Base-by-base conservation (phyloP, 1,139 yeast species). In the Taphrina confusa region DNA sequence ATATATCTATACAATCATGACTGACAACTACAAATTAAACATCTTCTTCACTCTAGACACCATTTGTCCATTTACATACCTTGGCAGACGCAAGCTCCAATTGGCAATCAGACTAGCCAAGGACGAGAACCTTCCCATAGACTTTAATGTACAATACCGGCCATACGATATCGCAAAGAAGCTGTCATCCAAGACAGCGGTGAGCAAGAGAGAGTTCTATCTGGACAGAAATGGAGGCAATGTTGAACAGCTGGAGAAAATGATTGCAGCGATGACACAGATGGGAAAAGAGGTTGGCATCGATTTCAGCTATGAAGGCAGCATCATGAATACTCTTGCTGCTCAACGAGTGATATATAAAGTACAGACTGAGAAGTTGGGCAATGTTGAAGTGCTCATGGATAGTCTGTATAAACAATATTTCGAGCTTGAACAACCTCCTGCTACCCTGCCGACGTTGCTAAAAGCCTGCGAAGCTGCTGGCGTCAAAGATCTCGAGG, bases 11-110 rank as follows among this genome's bases (percentile, higher is more conserved):
- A n/a, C n/a, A n/a, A n/a, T n/a, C n/a, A 37, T 37, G 42, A n/a
- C 42, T 1, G 42, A 37, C 2, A 3, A 3, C 1, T 37, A 45
- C 23, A 28, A 45, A 37, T 16, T 83, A 70, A 92, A 85, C n/a
- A 76, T 75, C 70, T 85, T 85, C 68, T 52, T 52, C 39, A 52
- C 57, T 4, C 49, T 52, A 16, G 57, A 52, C 45, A 52, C 57
- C 8, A 52, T 52, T 39, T 52, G 57, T 27, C 57, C 57, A 9
- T 52, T 52, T 33, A 52, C 57, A 12, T 52, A 52, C 36, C 57
- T 52, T 23, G 57, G 57, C n/a, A 12, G 57, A 28, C 47, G 57
- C 23, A 27, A 31, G 36, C 40, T 52, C 14, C 47, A 39, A 22
- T 22, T 52, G 20, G 57, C 57, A 2, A 30, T 16, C 22, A 22